Evolutionary conservation across 1,284 basidiomycete species (phyloP), one percentile per base, ranked within the genome.

Genomic region (Ceratobasidium sp.): DNA sequence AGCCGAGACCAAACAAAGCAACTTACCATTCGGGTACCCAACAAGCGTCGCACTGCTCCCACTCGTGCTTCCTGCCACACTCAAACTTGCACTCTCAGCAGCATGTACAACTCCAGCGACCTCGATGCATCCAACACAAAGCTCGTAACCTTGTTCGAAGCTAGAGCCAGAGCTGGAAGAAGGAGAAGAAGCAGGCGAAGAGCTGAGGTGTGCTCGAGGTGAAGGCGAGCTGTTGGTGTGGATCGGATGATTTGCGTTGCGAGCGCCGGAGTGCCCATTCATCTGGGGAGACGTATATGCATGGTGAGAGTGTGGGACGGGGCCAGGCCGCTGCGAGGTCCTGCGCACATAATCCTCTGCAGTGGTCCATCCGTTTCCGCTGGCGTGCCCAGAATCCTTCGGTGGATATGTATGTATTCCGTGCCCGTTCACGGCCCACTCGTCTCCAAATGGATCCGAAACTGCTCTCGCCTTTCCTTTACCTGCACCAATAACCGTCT

Each of bases 121-220:
- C 81, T 93, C 91, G 51, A 97, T 88, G 81, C 95, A 97, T 15
- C 85, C 86, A 0, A 89, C 86, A 82, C 95, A 97, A 33, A 97
- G 88, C 82, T 97, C 95, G 82, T 92, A 96, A 0, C 95, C 95
- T 23, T 81, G 61, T 66, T 82, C 77, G 71, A 80, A 61, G 76
- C 80, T n/a, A 78, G 81, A 76, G 35, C 61, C 85, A 26, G 85
- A 85, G 0, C 85, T 83, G n/a, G 82, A 83, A 54, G 79, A 84
- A 81, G 65, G 78, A 28, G 80, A 77, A 17, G 77, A 67, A 33
- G 78, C 65, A 39, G 82, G 42, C 74, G 83, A 76, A 67, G 66
- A 39, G 33, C 61, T 37, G 23, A 67, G 33, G 35, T 56, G 76
- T 45, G 53, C 54, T 17, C 58, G 65, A n/a, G 75, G 75, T 47